Percentiles rank a stretch among this genome's conserved stretches.
Evolutionary conservation across 345 rosid species (phyloP).

Genomic region (Hirschfeldia incana): DNA sequence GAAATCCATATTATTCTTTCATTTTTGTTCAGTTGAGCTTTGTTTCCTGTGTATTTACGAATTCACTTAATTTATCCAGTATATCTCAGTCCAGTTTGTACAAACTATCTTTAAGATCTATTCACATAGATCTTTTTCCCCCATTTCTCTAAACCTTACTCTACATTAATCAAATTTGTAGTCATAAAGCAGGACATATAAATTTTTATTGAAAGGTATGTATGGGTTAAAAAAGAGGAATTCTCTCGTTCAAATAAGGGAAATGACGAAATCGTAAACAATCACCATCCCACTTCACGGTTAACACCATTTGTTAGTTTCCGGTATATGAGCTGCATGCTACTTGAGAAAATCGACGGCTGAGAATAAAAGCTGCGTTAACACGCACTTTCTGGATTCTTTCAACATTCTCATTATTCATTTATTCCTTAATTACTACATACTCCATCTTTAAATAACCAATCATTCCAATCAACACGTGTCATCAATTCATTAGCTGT

Average conservation of each 20-base stretch:
- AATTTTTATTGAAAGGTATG: too few species aligned
- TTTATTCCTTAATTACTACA: neutral
- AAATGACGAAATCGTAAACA: neutral
- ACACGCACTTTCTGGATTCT: neutral
- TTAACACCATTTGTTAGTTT: neutral
- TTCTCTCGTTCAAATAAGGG: neutral
- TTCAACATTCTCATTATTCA: neutral
- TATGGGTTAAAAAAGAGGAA: neutral
- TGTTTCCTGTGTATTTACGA: too few species aligned
- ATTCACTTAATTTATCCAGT: too few species aligned
- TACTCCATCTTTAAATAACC: neutral
- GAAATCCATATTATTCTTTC: too few species aligned
- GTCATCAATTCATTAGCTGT: neutral
- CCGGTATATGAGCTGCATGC: neutral
- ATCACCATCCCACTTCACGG: neutral
- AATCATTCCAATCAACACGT: constrained; percentile 8
- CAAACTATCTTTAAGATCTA: too few species aligned
- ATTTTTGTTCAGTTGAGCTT: too few species aligned
- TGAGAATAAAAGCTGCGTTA: neutral
- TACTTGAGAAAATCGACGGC: neutral
- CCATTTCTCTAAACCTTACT: too few species aligned
- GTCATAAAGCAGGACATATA: too few species aligned
- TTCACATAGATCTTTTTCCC: too few species aligned
- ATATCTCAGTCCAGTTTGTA: too few species aligned
- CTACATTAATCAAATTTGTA: too few species aligned